Percentiles rank a stretch among this genome's conserved stretches.
Conservation (phyloP, 257 asterid species). For the Ocimum tenuiflorum region DNA sequence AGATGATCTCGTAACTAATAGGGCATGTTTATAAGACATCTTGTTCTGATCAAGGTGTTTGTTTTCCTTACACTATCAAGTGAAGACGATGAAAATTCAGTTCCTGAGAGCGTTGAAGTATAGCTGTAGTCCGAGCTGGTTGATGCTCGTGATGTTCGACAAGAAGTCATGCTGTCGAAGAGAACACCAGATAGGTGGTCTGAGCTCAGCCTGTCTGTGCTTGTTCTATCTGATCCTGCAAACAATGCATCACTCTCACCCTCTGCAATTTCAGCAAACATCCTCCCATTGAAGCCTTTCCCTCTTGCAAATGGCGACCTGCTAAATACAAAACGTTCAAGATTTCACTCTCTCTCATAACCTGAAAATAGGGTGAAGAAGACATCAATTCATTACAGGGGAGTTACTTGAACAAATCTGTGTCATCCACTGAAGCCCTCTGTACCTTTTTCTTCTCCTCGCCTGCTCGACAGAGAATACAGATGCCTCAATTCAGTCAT, state of each 20-base stretch:
- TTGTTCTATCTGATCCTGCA: constrained; percentile 57
- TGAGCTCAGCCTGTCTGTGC: constrained; percentile 52
- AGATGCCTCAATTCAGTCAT: neutral
- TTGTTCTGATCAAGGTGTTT: neutral
- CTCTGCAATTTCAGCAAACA: constrained; percentile 43
- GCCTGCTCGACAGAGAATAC: constrained; percentile 19
- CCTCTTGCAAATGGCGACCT: constrained; percentile 59
- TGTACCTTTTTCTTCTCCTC: constrained; percentile 27
- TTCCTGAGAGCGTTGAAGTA: constrained; percentile 38
- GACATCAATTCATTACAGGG: neutral
- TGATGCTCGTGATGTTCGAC: constrained; percentile 41
- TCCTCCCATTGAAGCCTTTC: constrained; percentile 34
- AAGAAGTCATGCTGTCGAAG: constrained; percentile 34
- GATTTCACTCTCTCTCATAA: neutral
- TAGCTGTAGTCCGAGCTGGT: constrained; percentile 63
- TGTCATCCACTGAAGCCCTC: constrained; percentile 30
- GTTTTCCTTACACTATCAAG: constrained; percentile 57
- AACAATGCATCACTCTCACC: constrained; percentile 57
- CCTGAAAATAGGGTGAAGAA: neutral
- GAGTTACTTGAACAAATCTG: constrained; percentile 30
- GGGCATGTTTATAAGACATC: neutral
- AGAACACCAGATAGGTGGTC: constrained; percentile 35
- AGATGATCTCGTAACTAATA: neutral
- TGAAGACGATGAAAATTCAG: constrained; percentile 49
- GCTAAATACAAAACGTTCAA: neutral